phyloP scores from a whole-genome alignment of 2,329 filamentous ascomycete genomes.

The Diaporthe australafricana region DNA sequence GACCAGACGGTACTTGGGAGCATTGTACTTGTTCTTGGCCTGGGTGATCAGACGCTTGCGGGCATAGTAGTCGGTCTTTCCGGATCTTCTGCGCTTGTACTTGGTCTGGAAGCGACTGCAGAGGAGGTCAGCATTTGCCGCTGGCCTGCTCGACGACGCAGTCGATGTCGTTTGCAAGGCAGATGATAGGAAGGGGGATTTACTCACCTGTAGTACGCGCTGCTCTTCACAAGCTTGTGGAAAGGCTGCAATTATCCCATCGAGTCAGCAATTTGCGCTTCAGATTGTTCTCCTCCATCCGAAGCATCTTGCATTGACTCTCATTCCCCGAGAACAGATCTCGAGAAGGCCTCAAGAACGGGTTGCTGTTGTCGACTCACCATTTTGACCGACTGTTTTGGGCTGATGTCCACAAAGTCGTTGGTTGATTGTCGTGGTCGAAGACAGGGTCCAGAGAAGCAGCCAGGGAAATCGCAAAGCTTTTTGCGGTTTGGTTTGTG shows the following conservation, averaged over 20 bases:
- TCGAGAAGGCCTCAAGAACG: slow-evolving; percentile 26
- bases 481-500: slow-evolving; percentile 22
- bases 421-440: slow-evolving; percentile 49
- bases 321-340: slow-evolving; percentile 51
- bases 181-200: slow-evolving; percentile 1
- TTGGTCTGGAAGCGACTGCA: slow-evolving; percentile 98
- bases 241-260: slow-evolving; percentile 76
- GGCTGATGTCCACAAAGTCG: slow-evolving; percentile 51
- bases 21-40: slow-evolving; percentile 99
- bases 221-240: slow-evolving; percentile 97
- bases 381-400: slow-evolving; percentile 69
- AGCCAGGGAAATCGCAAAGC: slow-evolving; percentile 8
- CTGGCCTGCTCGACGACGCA: background rate
- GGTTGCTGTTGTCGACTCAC: slow-evolving; percentile 64
- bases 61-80: slow-evolving; percentile 99
- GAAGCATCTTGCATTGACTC: slow-evolving; percentile 99
- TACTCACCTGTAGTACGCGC: slow-evolving; percentile 96
- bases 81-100: slow-evolving; percentile 95
- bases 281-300: slow-evolving; percentile 77
- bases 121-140: slow-evolving; percentile 27
- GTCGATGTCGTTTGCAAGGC: slow-evolving; percentile 7
- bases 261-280: slow-evolving; percentile 99
- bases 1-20: slow-evolving; percentile 99
- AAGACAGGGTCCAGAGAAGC: slow-evolving; percentile 43
- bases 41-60: slow-evolving; percentile 99